phyloP scores from a whole-genome alignment of 805 yeast genomes.

The Candida koratica region DNA sequence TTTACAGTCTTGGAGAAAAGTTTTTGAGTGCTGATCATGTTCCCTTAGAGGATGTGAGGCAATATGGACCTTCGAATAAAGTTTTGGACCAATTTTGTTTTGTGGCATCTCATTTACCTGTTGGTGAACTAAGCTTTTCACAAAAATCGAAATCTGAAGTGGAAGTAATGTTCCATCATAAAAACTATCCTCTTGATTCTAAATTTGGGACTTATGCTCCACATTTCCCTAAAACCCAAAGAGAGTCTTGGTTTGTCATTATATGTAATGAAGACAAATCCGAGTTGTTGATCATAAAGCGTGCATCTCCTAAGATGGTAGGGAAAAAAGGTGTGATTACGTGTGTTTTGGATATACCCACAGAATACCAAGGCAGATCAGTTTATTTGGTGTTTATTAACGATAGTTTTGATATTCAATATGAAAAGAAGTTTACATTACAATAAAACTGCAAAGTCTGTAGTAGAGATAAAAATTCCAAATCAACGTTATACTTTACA shows the following conservation, averaged over 20 bases:
- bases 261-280: constrained; percentile 46
- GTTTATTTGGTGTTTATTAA: constrained; percentile 51
- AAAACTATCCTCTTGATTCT: constrained; percentile 44
- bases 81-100: constrained; percentile 47
- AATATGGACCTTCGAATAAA: constrained; percentile 20
- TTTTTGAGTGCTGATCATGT: constrained; percentile 7
- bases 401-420: constrained; percentile 62
- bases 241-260: constrained; percentile 89
- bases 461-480: too few relatives aligned
- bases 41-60: constrained; percentile 12
- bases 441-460: too few relatives aligned
- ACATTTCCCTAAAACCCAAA: constrained; percentile 82
- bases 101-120: constrained; percentile 59
- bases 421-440: constrained; percentile 20
- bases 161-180: constrained; percentile 48
- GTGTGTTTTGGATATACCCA: constrained; percentile 49
- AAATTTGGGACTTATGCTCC: constrained; percentile 74
- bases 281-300: constrained; percentile 62
- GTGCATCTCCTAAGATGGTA: constrained; percentile 60
- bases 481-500: too few relatives aligned
- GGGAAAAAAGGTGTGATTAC: constrained; percentile 36
- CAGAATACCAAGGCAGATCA: constrained; percentile 42
- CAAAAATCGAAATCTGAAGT: constrained; percentile 38
- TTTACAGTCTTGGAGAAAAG: constrained; percentile 29
- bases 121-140: constrained; percentile 42